These are phyloP conservation scores for Calvatia gigantea DNA, from an alignment of 768 basidiomycete genomes.

Conservation along the genomic window DNA sequence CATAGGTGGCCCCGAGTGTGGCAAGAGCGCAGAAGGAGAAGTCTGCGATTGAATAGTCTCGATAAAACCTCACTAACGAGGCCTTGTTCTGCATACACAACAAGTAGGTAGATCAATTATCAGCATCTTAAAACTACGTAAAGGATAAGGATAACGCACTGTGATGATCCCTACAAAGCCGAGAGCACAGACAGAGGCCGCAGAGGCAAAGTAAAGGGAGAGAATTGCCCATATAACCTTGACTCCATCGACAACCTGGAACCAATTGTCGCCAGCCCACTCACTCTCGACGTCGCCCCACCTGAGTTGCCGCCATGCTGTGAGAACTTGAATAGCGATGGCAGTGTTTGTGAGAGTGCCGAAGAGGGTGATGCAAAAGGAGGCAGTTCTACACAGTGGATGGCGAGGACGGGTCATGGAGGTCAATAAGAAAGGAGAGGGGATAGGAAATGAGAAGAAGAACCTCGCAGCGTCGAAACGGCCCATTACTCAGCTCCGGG, in stretches of 20 bases:
- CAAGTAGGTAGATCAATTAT: constrained; percentile 4
- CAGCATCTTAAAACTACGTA: not conserved
- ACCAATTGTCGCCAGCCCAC: constrained; percentile 13
- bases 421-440: not conserved
- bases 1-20: constrained; percentile 53
- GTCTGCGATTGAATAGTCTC: constrained; percentile 79
- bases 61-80: constrained; percentile 71
- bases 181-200: constrained; percentile 58
- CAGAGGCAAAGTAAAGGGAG: constrained; percentile 62
- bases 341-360: constrained; percentile 22
- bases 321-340: constrained; percentile 19
- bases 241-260: constrained; percentile 34
- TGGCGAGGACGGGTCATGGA: constrained; percentile 9
- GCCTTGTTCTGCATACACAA: constrained; percentile 46
- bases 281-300: constrained; percentile 18
- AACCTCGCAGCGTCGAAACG: constrained; percentile 8
- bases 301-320: constrained; percentile 21
- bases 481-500: constrained; percentile 9
- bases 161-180: constrained; percentile 70
- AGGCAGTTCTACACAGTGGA: constrained; percentile 21
- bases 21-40: constrained; percentile 66
- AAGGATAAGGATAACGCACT: constrained; percentile 33
- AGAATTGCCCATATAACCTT: constrained; percentile 60
- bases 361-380: constrained; percentile 23
- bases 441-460: constrained; percentile 3